These are phyloP conservation scores for Podila horticola DNA, from an alignment of 192 early-diverging fungal genomes.

Conservation along the genomic window DNA sequence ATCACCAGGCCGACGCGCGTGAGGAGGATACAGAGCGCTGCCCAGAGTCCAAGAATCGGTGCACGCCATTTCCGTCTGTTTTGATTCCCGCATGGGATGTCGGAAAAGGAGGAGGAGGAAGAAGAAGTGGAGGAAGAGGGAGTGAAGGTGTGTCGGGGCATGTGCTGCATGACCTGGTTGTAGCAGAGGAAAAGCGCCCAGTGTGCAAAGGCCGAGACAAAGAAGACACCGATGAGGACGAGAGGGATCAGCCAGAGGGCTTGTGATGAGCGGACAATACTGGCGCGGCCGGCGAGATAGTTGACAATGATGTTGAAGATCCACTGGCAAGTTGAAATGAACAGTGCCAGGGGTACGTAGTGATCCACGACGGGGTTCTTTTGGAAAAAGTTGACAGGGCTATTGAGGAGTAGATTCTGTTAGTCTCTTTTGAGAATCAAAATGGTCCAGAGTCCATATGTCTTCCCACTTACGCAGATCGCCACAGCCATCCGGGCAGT, in stretches of 20 bases:
- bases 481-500: constrained; percentile 49
- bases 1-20: constrained; percentile 22
- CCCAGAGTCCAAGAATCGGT: constrained; percentile 40
- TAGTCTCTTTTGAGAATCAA: not conserved
- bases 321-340: constrained; percentile 52
- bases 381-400: constrained; percentile 52
- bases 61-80: constrained; percentile 30
- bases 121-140: no score
- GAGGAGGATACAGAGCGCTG: constrained; percentile 21
- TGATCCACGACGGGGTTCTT: constrained; percentile 50
- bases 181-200: constrained; percentile 48
- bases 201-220: constrained; percentile 39
- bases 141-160: constrained; percentile 5
- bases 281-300: constrained; percentile 31
- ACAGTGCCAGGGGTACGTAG: constrained; percentile 44
- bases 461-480: constrained; percentile 35
- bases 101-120: not conserved
- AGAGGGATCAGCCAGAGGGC: constrained; percentile 46
- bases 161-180: constrained; percentile 43
- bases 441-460: not conserved
- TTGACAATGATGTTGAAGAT: constrained; percentile 47
- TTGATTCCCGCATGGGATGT: not conserved
- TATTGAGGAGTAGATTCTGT: constrained; percentile 1
- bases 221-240: constrained; percentile 44
- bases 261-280: constrained; percentile 33